Evolutionary conservation across 352 stramenopile genomes (phyloP).

Genomic region (Phytopythium chamaehyphon): DNA sequence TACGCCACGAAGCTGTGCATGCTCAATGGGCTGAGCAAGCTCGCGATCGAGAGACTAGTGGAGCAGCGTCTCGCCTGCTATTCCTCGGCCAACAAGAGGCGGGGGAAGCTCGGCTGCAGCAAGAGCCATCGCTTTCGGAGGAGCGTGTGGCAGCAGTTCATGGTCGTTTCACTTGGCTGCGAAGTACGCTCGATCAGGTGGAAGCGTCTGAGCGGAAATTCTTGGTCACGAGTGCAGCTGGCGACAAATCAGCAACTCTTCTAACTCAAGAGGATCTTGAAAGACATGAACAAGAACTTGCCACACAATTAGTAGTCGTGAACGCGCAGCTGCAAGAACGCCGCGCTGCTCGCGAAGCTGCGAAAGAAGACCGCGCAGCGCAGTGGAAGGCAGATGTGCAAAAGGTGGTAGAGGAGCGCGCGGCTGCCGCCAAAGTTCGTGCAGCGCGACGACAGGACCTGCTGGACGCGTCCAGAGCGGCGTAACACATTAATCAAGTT

Average conservation of each 20-base stretch:
- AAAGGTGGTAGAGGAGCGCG: slow-evolving; percentile 30
- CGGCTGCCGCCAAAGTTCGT: slow-evolving; percentile 24
- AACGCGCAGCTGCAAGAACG: slow-evolving; percentile 24
- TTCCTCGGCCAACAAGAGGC: slow-evolving; percentile 42
- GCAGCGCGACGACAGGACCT: slow-evolving; percentile 24
- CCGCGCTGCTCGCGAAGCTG: slow-evolving; percentile 15
- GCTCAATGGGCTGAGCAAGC: slow-evolving; percentile 46
- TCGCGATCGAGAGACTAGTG: slow-evolving; percentile 52
- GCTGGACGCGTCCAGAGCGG: not conserved
- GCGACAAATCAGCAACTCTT: not conserved
- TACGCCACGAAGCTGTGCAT: slow-evolving; percentile 45
- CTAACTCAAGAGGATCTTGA: slow-evolving; percentile 16
- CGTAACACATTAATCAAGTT: not conserved
- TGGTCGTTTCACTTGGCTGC: slow-evolving; percentile 39
- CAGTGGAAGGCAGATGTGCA: slow-evolving; percentile 28
- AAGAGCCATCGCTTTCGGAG: slow-evolving; percentile 33
- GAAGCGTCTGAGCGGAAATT: slow-evolving; percentile 1
- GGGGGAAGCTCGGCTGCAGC: slow-evolving; percentile 30
- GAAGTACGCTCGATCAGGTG: slow-evolving; percentile 1
- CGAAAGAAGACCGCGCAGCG: slow-evolving; percentile 31
- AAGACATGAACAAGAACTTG: slow-evolving; percentile 21
- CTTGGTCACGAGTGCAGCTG: not conserved
- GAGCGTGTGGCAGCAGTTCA: slow-evolving; percentile 37
- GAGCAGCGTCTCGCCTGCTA: slow-evolving; percentile 40
- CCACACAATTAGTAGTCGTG: slow-evolving; percentile 21